These are phyloP conservation scores for Aspergillus transmontanensis DNA, from an alignment of 2,329 filamentous ascomycete species.

Conservation along the genomic window DNA sequence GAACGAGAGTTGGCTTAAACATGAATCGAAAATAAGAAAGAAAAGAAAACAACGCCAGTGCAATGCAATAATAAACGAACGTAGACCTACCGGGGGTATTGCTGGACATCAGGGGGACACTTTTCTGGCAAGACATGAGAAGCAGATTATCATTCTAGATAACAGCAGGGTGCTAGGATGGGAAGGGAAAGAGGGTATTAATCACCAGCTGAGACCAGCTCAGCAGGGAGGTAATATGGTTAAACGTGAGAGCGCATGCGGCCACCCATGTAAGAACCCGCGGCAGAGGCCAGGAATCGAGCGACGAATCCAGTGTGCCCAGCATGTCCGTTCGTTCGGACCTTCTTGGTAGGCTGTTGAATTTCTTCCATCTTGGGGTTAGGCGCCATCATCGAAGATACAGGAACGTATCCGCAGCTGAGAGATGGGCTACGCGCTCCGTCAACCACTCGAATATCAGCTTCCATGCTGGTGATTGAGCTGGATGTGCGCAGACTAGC, in stretches of 20 bases:
- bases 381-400: slow-evolving; percentile 23
- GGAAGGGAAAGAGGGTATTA: neutral
- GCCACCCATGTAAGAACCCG: slow-evolving; percentile 44
- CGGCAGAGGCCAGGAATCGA: slow-evolving; percentile 46
- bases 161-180: neutral
- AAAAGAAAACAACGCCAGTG: slow-evolving; percentile 3
- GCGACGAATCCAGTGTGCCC: slow-evolving; percentile 44
- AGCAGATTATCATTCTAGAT: neutral
- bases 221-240: slow-evolving; percentile 2
- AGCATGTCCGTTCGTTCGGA: slow-evolving; percentile 35
- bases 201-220: slow-evolving; percentile 13
- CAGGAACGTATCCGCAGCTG: slow-evolving; percentile 39
- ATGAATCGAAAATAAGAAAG: neutral
- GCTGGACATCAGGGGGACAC: neutral
- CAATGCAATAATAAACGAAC: slow-evolving; percentile 2
- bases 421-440: slow-evolving; percentile 35
- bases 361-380: slow-evolving; percentile 39
- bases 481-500: slow-evolving; percentile 44
- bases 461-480: slow-evolving; percentile 37
- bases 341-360: slow-evolving; percentile 46
- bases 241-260: slow-evolving; percentile 36
- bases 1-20: neutral
- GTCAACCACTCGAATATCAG: slow-evolving; percentile 38
- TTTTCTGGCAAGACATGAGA: slow-evolving; percentile 3
- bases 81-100: slow-evolving; percentile 5